A percentile compares a stretch with the other conserved stretches of the same genome.
Evolutionary conservation across 192 early-diverging fungal species (phyloP).

Genomic region (Entomortierella chlamydospora): DNA sequence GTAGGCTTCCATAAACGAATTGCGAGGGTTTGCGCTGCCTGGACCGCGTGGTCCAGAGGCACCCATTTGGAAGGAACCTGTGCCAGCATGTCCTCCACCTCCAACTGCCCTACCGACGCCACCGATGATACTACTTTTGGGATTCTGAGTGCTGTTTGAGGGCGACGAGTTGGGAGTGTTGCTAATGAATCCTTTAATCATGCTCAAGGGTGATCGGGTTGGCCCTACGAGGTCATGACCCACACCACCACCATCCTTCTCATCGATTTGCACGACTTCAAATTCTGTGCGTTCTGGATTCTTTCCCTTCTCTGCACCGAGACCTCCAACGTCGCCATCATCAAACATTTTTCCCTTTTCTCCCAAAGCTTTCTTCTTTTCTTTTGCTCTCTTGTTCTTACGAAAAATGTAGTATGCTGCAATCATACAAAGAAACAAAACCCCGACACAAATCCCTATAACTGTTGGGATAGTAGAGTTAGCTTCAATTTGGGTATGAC

Average conservation of each 20-base stretch:
- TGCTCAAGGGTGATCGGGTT: not conserved
- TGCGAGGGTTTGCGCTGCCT: constrained; percentile 4
- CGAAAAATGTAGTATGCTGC: constrained; percentile 26
- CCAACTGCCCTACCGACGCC: constrained; percentile 22
- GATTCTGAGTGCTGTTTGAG: not conserved
- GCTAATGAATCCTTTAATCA: not conserved
- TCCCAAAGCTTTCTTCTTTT: constrained; percentile 17
- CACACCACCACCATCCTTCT: constrained; percentile 2
- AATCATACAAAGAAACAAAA: constrained; percentile 27
- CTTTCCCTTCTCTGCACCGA: not conserved
- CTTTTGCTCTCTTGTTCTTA: constrained; percentile 27
- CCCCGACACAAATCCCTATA: constrained; percentile 33
- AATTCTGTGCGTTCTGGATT: not conserved
- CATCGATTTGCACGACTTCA: constrained; percentile 9
- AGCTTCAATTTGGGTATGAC: constrained; percentile 11
- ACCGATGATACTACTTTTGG: constrained; percentile 28
- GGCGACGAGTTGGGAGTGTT: not conserved
- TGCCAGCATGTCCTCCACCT: constrained; percentile 19
- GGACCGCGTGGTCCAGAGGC: constrained; percentile 4
- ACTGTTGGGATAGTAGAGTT: constrained; percentile 31
- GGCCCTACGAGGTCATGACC: not conserved
- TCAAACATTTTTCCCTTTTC: not conserved
- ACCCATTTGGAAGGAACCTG: constrained; percentile 20
- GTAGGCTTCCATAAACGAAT: constrained; percentile 23
- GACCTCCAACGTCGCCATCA: not conserved